Base-by-base conservation (phyloP, 78 protist species). In the Capsaspora owczarzaki region DNA sequence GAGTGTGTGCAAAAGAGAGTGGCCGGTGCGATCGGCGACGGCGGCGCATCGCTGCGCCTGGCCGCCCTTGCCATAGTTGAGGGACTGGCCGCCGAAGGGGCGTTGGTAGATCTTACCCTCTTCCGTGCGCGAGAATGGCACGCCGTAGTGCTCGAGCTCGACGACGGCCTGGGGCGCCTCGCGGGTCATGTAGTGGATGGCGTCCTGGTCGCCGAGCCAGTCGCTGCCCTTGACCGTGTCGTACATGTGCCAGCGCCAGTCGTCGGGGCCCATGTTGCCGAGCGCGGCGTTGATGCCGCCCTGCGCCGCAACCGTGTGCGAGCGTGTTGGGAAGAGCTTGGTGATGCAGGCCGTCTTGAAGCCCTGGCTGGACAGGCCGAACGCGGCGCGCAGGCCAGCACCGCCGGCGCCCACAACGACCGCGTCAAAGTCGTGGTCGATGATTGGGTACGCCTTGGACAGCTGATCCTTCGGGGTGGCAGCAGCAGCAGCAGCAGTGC, bases 341-440 rank as follows among this genome's bases (percentile, higher is more conserved):
- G 97, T 81, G 61, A 97, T 83, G 86, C 99, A 96, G 12, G 99
- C 99, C 1, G 92, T 87, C 61, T 91, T 89, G 85, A 87, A 90
- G 37, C 99, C 99, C 27, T 86, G 82, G 68, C 92, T 89, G 29
- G 96, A 90, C 37, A 95, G 86, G 27, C 98, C 97, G 41, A 95
- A 85, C 35, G 98, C 98, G 0, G 99, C 99, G 38, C 98, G 93
- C 27, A 97, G 91, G 16, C 99, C 99, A 1, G 99, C 98, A 44
- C 99, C 99, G n/a, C 99, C 99, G 20, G 99, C 98, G 69, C 99
- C 99, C 22, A 97, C 98, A 6, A 97, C 98, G 33, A 97, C 89
- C 23, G 95, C 96, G 74, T 97, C 99, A 74, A 89, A 96, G 46
- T 87, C 84, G 87, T 97, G 99, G 81, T 97, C 99, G 23, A 94